phyloP scores from a whole-genome alignment of 306 rosid genomes.

The Rosa persica region DNA sequence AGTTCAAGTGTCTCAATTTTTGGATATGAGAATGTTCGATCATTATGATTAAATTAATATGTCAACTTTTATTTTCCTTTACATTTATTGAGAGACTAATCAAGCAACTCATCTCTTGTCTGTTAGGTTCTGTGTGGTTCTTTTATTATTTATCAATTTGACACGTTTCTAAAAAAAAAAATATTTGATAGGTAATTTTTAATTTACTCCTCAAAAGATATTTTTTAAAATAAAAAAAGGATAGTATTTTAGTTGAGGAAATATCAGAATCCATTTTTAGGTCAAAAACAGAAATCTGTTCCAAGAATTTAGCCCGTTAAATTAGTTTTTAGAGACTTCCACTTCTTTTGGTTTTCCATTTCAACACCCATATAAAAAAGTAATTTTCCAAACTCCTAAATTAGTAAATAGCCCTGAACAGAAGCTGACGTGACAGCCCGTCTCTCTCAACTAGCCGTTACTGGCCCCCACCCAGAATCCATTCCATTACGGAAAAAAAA shows the following conservation, averaged over 20 bases:
- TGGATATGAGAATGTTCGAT: background rate
- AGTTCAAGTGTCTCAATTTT: background rate
- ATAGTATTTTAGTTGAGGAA: too few species aligned
- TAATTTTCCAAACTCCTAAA: too few species aligned
- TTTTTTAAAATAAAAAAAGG: too few species aligned
- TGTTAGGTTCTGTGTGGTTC: fast-evolving
- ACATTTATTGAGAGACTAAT: background rate
- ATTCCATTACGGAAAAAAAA: background rate
- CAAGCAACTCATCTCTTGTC: background rate
- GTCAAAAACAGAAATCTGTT: background rate
- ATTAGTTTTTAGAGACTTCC: background rate
- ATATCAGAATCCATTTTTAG: too few species aligned
- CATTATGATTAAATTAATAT: background rate
- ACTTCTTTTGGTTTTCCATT: too few species aligned
- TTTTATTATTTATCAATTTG: too few species aligned
- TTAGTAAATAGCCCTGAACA: background rate
- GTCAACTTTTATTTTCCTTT: fast-evolving
- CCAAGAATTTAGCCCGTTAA: background rate
- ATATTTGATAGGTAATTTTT: too few species aligned
- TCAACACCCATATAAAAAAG: background rate
- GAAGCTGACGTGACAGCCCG: conserved; percentile 16
- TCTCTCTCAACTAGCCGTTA: conserved; percentile 32
- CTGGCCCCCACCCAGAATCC: conserved; percentile 21
- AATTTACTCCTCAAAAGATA: too few species aligned
- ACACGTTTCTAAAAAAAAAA: too few species aligned